Evolutionary conservation across 75 land plant genomes (phyloP), one percentile per base, ranked within the genome.

Genomic region (Pinus albicaulis): DNA sequence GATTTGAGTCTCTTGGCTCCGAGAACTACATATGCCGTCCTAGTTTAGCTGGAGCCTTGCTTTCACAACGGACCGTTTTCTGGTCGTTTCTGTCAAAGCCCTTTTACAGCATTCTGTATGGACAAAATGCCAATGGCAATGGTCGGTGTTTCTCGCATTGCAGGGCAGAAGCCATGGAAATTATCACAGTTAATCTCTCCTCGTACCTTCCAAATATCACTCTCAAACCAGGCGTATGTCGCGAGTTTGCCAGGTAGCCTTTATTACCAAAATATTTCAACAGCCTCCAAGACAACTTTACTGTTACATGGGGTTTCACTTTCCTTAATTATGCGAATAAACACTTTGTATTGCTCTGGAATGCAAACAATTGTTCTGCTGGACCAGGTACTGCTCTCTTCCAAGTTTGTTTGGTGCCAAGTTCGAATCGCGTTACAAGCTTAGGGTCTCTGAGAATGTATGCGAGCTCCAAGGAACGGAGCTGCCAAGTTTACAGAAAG

Each of bases 401-500:
- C 20, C 22, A 19, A 36, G 48, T 20, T 68, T 38, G 23, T 20
- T n/a, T 48, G 71, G 10, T 19, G 22, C 3, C 12, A 22, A 38
- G 71, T 68, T 68, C 52, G 48, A 68, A 38, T 68, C 71, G 34
- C 48, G 11, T 20, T 13, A 31, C 38, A 5, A 28, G 38, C 16
- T 36, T 16, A 1, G 20, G 52, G 3, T 5, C 52, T 3, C 22
- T 68, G 23, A 68, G 71, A 68, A 20, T 68, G 48, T 38, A 36
- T 22, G 44, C 71, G 48, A 68, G 71, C 48, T 68, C 71, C 41
- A 68, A 68, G 71, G 52, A 68, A 34, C 48, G 20, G n/a, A 38
- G 48, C 71, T 36, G 71, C 23, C 48, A 68, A 68, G 71, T 68
- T 20, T n/a, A 34, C 48, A 68, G n/a, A 38, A 68, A 68, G 71